phyloP scores from a whole-genome alignment of 2,329 filamentous ascomycete genomes.

The Fusarium bactridioides region DNA sequence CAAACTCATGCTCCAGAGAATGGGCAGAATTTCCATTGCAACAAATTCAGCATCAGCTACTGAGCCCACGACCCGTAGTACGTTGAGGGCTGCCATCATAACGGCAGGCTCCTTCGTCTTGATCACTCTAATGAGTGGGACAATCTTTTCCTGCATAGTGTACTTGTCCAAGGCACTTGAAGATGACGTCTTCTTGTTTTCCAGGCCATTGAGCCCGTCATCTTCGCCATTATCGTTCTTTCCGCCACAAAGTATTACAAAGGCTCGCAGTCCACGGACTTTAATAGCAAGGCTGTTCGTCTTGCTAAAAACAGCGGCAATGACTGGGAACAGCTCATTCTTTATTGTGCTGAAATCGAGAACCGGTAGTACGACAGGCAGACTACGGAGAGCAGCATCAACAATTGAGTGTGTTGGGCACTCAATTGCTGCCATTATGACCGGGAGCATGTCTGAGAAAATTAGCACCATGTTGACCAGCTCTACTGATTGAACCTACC shows the following conservation, averaged over 20 bases:
- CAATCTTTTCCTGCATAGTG: constrained; percentile 96
- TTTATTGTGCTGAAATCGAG: constrained; percentile 98
- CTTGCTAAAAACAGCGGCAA: constrained; percentile 88
- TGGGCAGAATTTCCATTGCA: constrained; percentile 87
- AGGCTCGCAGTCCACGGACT: constrained; percentile 87
- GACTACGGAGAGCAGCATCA: constrained; percentile 80
- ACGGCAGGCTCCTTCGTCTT: constrained; percentile 98
- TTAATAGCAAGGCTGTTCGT: constrained; percentile 96
- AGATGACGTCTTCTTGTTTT: constrained; percentile 69
- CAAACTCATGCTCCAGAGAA: constrained; percentile 90
- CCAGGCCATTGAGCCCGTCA: constrained; percentile 81
- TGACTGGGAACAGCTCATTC: constrained; percentile 92
- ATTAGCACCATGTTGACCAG: not conserved
- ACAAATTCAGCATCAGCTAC: constrained; percentile 89
- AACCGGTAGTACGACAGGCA: constrained; percentile 83
- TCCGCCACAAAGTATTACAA: constrained; percentile 88
- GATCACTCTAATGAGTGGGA: constrained; percentile 88
- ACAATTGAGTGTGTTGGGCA: constrained; percentile 89
- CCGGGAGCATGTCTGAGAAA: constrained; percentile 79
- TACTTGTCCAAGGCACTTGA: constrained; percentile 93
- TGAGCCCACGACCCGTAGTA: constrained; percentile 83
- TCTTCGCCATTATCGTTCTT: constrained; percentile 57
- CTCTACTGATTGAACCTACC: constrained; percentile 58
- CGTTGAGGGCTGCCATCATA: constrained; percentile 90
- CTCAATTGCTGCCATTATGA: constrained; percentile 84